Base-by-base conservation (phyloP, 2,329 filamentous ascomycete species). In the Alternaria angustiovoidea region DNA sequence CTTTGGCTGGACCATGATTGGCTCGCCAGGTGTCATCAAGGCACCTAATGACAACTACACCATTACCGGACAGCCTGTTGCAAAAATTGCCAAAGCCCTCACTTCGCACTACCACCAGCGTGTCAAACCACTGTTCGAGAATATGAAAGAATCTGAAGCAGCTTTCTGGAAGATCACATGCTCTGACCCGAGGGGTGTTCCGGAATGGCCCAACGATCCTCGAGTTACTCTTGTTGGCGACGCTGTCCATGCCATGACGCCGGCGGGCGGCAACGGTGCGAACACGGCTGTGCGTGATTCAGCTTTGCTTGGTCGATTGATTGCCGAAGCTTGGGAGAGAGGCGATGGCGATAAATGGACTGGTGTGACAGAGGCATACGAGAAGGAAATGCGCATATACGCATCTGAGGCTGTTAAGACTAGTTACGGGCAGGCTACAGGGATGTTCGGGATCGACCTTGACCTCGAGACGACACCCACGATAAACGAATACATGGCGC, bases 91-190 rank as follows among this genome's bases (percentile, higher is more conserved):
- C n/a, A 86, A 84, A 71, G 69, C 74, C 1, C 73, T 89, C 0
- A 84, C 85, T 0, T 70, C 76, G 16, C 71, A 84, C 34, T 90
- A 87, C 88, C 81, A 88, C 68, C 79, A 84, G 12, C 80, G 83
- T 3, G 75, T 89, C 46, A 83, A 80, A 70, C 81, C 86, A 1
- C 74, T 90, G 0, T 85, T 90, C 59, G 85, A 88, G 6, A 67
- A 87, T 36, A 88, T 89, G 85, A 71, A 78, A 5, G 84, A 83
- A 56, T 63, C 74, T 0, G 85, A 89, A 63, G 85, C 87, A 0
- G 87, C 88, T 0, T 89, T 90, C 64, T 89, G 87, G 86, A 89
- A 88, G 67, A 89, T 90, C 48, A 89, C 87, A 2, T 89, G 86
- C 64, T 88, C 86, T 0, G 83, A 81, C 0, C 87, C 87, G 0